A percentile compares a stretch with the other conserved stretches of the same genome.
These are phyloP conservation scores for Pleurotus ostreatus DNA, from an alignment of 768 basidiomycete genomes.

Conservation along the genomic window DNA sequence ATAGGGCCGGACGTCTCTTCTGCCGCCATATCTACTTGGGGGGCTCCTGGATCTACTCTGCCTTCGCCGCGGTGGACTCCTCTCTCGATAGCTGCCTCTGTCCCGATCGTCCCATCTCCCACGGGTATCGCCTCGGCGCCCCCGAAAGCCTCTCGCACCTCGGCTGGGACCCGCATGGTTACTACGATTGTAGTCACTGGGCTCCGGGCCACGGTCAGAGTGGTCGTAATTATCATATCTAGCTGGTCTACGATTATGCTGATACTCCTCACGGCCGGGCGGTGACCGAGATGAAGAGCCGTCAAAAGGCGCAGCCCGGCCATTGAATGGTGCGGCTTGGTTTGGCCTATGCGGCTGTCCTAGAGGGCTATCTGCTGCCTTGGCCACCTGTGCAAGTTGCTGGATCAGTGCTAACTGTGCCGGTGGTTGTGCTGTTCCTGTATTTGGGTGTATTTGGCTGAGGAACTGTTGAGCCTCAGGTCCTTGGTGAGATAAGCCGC, in stretches of 20 bases:
- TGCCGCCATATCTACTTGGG: constrained; percentile 46
- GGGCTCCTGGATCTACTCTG: constrained; percentile 77
- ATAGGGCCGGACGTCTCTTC: constrained; percentile 48
- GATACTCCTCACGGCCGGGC: constrained; percentile 41
- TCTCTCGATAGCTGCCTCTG: constrained; percentile 41
- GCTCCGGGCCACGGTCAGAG: constrained; percentile 39
- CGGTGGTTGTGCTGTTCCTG: constrained; percentile 30
- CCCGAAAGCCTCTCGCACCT: constrained; percentile 50
- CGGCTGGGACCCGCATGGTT: constrained; percentile 49
- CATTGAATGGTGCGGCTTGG: constrained; percentile 27
- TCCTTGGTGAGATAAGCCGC: background rate
- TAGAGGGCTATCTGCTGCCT: constrained; percentile 27
- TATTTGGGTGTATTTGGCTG: constrained; percentile 67
- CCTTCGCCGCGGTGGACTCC: constrained; percentile 41
- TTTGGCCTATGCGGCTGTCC: constrained; percentile 23
- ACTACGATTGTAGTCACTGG: constrained; percentile 46
- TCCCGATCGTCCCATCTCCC: constrained; percentile 61
- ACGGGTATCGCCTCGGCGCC: constrained; percentile 41
- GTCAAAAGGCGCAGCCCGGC: constrained; percentile 20
- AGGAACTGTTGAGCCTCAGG: constrained; percentile 8
- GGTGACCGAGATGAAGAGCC: constrained; percentile 26
- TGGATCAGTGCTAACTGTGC: constrained; percentile 70
- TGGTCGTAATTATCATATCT: constrained; percentile 45
- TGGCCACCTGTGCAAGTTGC: constrained; percentile 67
- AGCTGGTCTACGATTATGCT: constrained; percentile 33